These are phyloP conservation scores for Boletales sp. DNA, from an alignment of 768 basidiomycete genomes.

Conservation along the genomic window DNA sequence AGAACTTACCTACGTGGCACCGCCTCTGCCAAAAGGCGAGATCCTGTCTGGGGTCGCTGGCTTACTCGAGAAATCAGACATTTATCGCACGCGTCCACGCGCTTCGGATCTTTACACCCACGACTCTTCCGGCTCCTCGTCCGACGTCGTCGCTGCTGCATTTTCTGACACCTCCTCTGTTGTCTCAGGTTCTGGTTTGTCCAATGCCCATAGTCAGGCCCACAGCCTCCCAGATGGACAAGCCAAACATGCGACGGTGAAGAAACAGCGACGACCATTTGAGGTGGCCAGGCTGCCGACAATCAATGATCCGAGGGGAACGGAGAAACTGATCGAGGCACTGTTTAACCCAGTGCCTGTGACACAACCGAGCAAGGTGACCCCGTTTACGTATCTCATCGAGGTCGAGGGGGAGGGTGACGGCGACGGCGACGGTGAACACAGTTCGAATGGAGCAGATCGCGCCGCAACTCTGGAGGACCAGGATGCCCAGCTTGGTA, in stretches of 20 bases:
- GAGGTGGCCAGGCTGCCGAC: slow-evolving; percentile 41
- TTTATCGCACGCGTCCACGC: slow-evolving; percentile 48
- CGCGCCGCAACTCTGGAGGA: background rate
- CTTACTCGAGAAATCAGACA: slow-evolving; percentile 52
- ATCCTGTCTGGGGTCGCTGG: slow-evolving; percentile 66
- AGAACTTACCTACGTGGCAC: slow-evolving; percentile 53
- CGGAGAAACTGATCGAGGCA: slow-evolving; percentile 73
- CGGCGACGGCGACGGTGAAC: slow-evolving; percentile 10
- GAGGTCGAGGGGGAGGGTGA: slow-evolving; percentile 25
- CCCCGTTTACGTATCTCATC: slow-evolving; percentile 37
- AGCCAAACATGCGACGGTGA: slow-evolving; percentile 3
- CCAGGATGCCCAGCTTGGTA: background rate
- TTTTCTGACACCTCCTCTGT: slow-evolving; percentile 22
- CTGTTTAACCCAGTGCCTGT: slow-evolving; percentile 71
- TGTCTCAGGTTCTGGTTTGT: slow-evolving; percentile 10
- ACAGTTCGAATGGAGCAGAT: background rate
- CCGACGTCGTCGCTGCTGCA: slow-evolving; percentile 5
- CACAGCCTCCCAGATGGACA: background rate
- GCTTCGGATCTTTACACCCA: slow-evolving; percentile 44
- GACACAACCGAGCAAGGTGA: slow-evolving; percentile 20
- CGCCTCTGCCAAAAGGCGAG: slow-evolving; percentile 68
- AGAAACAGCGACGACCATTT: slow-evolving; percentile 25
- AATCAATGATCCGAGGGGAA: slow-evolving; percentile 58
- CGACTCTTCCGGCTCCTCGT: slow-evolving; percentile 29
- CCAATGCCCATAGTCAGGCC: background rate